A percentile compares a stretch with the other conserved stretches of the same genome.
phyloP scores from a whole-genome alignment of 371 early-diverging fungal species.

The Mucor indicus region DNA sequence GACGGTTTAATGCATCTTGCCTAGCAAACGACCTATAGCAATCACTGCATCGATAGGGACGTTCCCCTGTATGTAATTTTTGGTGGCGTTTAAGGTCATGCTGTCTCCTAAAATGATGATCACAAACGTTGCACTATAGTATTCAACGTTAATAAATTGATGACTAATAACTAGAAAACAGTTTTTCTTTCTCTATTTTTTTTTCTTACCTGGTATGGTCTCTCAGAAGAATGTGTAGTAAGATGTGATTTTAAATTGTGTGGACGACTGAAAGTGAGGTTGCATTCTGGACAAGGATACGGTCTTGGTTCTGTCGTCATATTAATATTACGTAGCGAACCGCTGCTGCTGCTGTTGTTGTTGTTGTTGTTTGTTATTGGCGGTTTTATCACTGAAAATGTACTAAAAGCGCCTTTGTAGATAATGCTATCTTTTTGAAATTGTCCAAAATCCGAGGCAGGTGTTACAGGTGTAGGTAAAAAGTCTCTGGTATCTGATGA shows the following conservation, averaged over 20 bases:
- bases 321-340: too few relatives aligned
- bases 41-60: conserved; percentile 51
- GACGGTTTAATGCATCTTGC: conserved; percentile 74
- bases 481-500: conserved; percentile 22
- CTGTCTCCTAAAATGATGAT: conserved; percentile 61
- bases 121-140: conserved; percentile 42
- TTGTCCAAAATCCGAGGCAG: conserved; percentile 19
- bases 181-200: conserved; percentile 5
- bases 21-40: conserved; percentile 68
- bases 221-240: conserved; percentile 35
- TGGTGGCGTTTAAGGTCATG: conserved; percentile 79
- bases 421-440: conserved; percentile 4
- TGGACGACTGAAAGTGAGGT: conserved; percentile 33
- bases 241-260: conserved; percentile 43
- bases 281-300: conserved; percentile 35
- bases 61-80: conserved; percentile 74
- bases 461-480: conserved; percentile 23
- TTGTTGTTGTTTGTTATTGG: background rate
- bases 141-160: background rate
- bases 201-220: conserved; percentile 32
- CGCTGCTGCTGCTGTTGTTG: conserved; percentile 1
- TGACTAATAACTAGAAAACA: conserved; percentile 5
- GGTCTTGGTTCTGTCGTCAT: conserved; percentile 14
- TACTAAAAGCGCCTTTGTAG: conserved; percentile 8
- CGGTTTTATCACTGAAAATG: conserved; percentile 22